These are phyloP conservation scores for Acacia concinna DNA, from an alignment of 331 rosid genomes.

Conservation along the genomic window DNA sequence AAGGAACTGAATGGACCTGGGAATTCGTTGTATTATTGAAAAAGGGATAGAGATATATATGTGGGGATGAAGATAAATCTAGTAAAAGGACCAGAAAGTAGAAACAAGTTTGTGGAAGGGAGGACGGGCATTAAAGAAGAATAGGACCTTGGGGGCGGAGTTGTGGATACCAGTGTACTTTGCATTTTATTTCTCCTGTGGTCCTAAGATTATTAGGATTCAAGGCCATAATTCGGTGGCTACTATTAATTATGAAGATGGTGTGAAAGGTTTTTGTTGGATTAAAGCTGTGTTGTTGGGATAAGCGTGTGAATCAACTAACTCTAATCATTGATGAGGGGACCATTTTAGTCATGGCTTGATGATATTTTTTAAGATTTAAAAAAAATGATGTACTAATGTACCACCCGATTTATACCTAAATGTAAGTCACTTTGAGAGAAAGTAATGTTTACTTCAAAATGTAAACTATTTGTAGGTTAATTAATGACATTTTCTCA, in stretches of 20 bases:
- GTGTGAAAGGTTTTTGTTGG: background rate
- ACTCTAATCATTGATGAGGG: conserved; percentile 14
- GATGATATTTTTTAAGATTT: background rate
- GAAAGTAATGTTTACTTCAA: too few species aligned
- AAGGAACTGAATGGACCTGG: background rate
- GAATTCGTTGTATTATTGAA: background rate
- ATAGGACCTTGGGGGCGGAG: background rate
- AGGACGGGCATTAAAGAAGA: background rate
- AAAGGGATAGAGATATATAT: background rate
- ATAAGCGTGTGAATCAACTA: conserved; percentile 19
- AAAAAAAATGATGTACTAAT: background rate
- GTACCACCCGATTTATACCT: too few species aligned
- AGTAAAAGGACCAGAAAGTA: background rate
- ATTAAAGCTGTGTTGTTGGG: background rate
- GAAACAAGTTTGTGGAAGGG: background rate
- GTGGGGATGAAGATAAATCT: background rate
- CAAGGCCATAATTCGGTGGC: background rate
- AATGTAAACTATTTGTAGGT: too few species aligned
- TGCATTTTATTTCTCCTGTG: background rate
- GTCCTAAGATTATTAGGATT: background rate
- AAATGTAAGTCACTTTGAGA: too few species aligned
- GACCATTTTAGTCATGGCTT: background rate
- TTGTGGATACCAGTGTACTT: background rate
- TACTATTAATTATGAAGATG: background rate
- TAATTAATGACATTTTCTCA: too few species aligned